phyloP scores from a whole-genome alignment of 495 filamentous ascomycete genomes.

The Neurospora tetrasperma region DNA sequence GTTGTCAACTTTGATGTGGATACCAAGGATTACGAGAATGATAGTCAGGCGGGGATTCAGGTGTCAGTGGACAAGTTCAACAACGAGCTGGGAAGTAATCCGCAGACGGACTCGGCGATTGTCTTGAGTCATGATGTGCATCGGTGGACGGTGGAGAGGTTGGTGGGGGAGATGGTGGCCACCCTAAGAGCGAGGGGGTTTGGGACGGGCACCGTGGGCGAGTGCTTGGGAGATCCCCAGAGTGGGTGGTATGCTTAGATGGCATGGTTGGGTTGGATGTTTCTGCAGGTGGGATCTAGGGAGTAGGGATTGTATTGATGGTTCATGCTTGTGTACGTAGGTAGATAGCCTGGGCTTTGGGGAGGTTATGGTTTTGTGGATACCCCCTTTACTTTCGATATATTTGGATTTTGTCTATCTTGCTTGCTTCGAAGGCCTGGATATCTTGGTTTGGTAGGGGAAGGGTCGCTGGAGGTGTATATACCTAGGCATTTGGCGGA shows the following conservation, averaged over 20 bases:
- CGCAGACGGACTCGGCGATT: slow-evolving; percentile 13
- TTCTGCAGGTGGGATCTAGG: no score
- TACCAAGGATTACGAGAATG: slow-evolving; percentile 31
- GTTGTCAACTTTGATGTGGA: slow-evolving; percentile 35
- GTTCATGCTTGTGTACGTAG: neutral
- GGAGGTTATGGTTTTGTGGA: neutral
- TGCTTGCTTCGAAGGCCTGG: neutral
- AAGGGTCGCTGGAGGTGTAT: neutral
- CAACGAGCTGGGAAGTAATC: slow-evolving; percentile 11
- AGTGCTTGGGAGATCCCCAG: slow-evolving; percentile 48
- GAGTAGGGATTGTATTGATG: no score
- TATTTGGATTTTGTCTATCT: neutral
- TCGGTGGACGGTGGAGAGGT: slow-evolving; percentile 20
- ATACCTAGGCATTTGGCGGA: neutral
- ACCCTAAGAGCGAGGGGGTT: slow-evolving; percentile 17
- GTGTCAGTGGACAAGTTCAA: slow-evolving; percentile 18
- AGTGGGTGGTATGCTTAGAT: slow-evolving; percentile 47
- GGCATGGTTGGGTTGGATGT: neutral
- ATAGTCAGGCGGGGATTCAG: slow-evolving; percentile 11
- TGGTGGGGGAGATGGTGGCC: slow-evolving; percentile 25
- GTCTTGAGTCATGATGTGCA: slow-evolving; percentile 32
- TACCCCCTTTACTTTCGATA: neutral
- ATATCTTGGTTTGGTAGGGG: neutral
- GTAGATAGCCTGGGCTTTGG: neutral
- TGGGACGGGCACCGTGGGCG: slow-evolving; percentile 44